Evolutionary conservation across 2,329 filamentous ascomycete genomes (phyloP).

Genomic region (Thelonectria olida): DNA sequence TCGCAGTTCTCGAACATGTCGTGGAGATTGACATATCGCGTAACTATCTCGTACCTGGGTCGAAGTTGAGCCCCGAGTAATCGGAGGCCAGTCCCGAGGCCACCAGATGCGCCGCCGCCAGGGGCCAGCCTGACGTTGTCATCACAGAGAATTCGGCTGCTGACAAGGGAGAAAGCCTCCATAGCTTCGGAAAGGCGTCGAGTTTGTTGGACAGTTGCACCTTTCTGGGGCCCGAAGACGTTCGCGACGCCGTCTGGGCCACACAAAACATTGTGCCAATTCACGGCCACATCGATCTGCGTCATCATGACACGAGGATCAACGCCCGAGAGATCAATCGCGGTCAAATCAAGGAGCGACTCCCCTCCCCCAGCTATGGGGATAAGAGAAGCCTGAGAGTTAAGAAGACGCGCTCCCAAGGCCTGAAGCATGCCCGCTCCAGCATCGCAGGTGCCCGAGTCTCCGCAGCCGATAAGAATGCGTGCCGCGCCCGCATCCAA

Average conservation of each 20-base stretch:
- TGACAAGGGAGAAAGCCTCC: constrained; percentile 51
- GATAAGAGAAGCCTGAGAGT: constrained; percentile 47
- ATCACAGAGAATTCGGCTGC: constrained; percentile 44
- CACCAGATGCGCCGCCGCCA: constrained; percentile 61
- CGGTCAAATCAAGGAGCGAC: constrained; percentile 47
- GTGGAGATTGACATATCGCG: constrained; percentile 59
- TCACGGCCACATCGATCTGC: constrained; percentile 60
- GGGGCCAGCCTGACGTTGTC: constrained; percentile 49
- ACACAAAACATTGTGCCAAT: constrained; percentile 61
- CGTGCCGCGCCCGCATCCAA: constrained; percentile 54
- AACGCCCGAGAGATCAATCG: constrained; percentile 50
- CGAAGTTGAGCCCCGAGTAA: constrained; percentile 56
- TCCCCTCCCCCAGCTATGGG: constrained; percentile 52
- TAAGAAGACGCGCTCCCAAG: constrained; percentile 56
- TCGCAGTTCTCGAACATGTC: constrained; percentile 57
- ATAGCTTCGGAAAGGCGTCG: constrained; percentile 53
- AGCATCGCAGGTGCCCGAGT: constrained; percentile 63
- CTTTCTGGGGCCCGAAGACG: constrained; percentile 62
- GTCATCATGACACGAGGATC: constrained; percentile 39
- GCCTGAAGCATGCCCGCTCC: constrained; percentile 64
- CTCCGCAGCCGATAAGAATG: constrained; percentile 62
- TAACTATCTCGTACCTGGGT: constrained; percentile 59
- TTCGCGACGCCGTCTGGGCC: constrained; percentile 58
- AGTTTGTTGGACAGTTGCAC: constrained; percentile 54
- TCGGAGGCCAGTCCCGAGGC: constrained; percentile 60